Evolutionary conservation across 78 protist species (phyloP), one percentile per base, ranked within the genome.

Genomic region (Thecamonas trahens): DNA sequence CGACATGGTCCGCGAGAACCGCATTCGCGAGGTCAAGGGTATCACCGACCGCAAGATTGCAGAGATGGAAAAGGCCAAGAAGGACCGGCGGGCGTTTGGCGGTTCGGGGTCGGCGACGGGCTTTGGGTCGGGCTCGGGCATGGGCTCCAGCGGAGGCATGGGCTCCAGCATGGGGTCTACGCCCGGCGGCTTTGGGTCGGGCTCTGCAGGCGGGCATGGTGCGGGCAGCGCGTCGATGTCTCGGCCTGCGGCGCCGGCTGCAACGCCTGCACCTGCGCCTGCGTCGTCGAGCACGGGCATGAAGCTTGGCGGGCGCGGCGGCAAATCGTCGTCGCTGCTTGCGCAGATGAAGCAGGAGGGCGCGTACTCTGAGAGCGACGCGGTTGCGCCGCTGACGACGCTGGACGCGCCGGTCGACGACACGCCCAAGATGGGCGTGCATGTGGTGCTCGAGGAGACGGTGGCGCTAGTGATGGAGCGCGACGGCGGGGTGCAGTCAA

Each of bases 11-110:
- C 31, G 7, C 38, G 57, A 52, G 63, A 42, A 40, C 69, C 74
- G 80, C 68, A 66, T 50, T 62, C 45, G 38, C 45, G 79, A 73
- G 71, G 92, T 86, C 45, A 72, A 74, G 70, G 77, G 54, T 58
- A 61, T 69, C 29, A 62, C 69, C 53, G 76, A 66, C 76, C 75
- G 58, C 18, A 64, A 66, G 54, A 80, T 59, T 17, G 22, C 53
- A 55, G 61, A 52, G 66, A 66, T 86, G 44, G 63, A 54, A 32
- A 26, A 44, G 61, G 45, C 40, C 15, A 39, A 49, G 44, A 3
- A 7, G 28, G 72, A 45, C 32, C 3, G 7, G 32, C 26, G 9
- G 26, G 28, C 22, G 24, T 24, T 5, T 42, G 45, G 42, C 28
- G 11, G 14, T 6, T 11, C 61, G 6, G 17, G 37, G 28, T 11